Conservation (phyloP, 2,329 filamentous ascomycete species). For the Aspergillus ruber region DNA sequence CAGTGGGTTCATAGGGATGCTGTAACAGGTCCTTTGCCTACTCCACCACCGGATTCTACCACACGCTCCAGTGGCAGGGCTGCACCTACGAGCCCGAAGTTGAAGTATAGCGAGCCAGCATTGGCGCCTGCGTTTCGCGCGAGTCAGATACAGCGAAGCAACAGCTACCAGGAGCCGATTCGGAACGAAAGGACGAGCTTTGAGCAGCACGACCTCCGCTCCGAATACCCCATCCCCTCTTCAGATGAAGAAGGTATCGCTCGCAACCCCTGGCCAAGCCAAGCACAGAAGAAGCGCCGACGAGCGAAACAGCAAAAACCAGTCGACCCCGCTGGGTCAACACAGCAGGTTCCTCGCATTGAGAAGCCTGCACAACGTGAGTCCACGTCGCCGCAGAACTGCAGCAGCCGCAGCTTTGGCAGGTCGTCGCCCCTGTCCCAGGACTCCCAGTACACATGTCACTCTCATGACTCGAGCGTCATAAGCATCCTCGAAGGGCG, state of each 20-base stretch:
- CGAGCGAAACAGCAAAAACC: slow-evolving; percentile 5
- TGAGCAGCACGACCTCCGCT: slow-evolving; percentile 11
- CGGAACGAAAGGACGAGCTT: slow-evolving; percentile 12
- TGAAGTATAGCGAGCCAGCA: not conserved
- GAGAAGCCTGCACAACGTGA: slow-evolving; percentile 6
- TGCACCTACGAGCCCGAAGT: slow-evolving; percentile 6
- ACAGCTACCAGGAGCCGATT: slow-evolving; percentile 17
- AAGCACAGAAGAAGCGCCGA: slow-evolving; percentile 1
- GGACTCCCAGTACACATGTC: slow-evolving; percentile 16
- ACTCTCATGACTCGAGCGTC: slow-evolving; percentile 13
- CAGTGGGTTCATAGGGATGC: slow-evolving; percentile 10
- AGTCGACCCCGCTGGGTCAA: slow-evolving; percentile 2
- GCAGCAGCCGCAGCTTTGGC: slow-evolving; percentile 14
- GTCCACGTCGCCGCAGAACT: slow-evolving; percentile 13
- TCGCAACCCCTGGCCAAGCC: slow-evolving; percentile 5
- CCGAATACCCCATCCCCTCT: slow-evolving; percentile 32
- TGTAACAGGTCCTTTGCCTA: slow-evolving; percentile 18
- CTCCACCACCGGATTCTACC: slow-evolving; percentile 10
- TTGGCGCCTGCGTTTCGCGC: not conserved
- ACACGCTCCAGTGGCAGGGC: no score
- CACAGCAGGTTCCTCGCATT: not conserved
- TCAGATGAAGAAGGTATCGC: slow-evolving; percentile 34
- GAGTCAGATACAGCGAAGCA: slow-evolving; percentile 13
- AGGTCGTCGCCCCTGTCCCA: slow-evolving; percentile 18
- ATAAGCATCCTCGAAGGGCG: slow-evolving; percentile 30